Evolutionary conservation across 768 basidiomycete genomes (phyloP).

Genomic region (Naganishia onofrii): DNA sequence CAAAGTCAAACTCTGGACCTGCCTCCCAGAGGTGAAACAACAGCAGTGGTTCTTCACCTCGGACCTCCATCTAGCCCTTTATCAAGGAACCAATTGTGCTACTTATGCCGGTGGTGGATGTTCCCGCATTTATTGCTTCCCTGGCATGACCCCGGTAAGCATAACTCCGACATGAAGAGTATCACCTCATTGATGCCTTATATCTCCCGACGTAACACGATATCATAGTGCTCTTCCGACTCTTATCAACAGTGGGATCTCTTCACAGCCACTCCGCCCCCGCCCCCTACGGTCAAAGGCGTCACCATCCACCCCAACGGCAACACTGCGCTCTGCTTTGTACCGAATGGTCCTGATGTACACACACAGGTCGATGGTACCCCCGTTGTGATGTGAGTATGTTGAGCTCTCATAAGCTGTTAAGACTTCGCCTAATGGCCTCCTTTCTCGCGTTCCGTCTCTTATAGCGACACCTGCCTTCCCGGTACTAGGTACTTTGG

Average conservation of each 20-base stretch:
- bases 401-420: not conserved
- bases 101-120: conserved; percentile 14
- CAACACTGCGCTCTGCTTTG: not conserved
- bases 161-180: no score
- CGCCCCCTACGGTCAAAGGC: not conserved
- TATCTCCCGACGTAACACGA: no score
- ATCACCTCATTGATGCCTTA: no score
- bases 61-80: conserved; percentile 35
- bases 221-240: conserved; percentile 6
- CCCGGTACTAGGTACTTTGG: not conserved
- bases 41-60: conserved; percentile 41
- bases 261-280: conserved; percentile 1
- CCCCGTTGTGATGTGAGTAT: conserved; percentile 1
- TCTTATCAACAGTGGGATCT: conserved; percentile 10
- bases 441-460: not conserved
- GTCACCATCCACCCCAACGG: conserved; percentile 10
- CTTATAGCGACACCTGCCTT: not conserved
- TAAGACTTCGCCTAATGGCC: not conserved
- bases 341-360: conserved; percentile 4
- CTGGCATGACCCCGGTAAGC: not conserved
- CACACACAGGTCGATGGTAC: conserved; percentile 17
- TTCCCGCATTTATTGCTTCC: conserved; percentile 15
- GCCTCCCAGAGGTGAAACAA: conserved; percentile 33
- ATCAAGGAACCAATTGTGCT: not conserved
- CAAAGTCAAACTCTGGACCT: conserved; percentile 31